Evolutionary conservation across 345 rosid genomes (phyloP).

Genomic region (Erucastrum elatum): DNA sequence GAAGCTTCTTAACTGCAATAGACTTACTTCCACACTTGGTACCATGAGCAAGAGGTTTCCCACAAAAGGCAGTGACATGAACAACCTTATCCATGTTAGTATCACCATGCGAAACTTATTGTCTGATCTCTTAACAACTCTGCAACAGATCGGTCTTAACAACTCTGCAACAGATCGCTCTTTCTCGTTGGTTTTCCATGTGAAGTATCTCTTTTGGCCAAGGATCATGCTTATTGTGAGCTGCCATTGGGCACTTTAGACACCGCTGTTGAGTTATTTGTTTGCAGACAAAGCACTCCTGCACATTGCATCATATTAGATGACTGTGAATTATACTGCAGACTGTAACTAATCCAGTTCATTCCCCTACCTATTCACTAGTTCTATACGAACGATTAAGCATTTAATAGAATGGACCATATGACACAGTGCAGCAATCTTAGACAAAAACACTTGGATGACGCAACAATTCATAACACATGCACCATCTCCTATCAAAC

Average conservation of each 20-base stretch:
- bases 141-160: slow-evolving; percentile 56
- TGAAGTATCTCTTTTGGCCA: slow-evolving; percentile 69
- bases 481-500: not conserved
- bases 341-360: slow-evolving; percentile 2
- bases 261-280: slow-evolving; percentile 69
- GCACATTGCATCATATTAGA: slow-evolving; percentile 21
- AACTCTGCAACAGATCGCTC: slow-evolving; percentile 62
- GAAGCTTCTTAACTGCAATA: not conserved
- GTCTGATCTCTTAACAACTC: slow-evolving; percentile 31
- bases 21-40: slow-evolving; percentile 43
- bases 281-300: slow-evolving; percentile 82
- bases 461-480: not conserved
- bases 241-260: slow-evolving; percentile 63
- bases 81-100: slow-evolving; percentile 40
- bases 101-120: too few species aligned
- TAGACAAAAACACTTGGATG: not conserved
- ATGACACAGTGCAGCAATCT: not conserved
- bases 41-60: slow-evolving; percentile 39
- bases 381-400: not conserved
- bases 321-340: not conserved
- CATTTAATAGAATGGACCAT: not conserved
- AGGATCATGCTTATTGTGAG: slow-evolving; percentile 77
- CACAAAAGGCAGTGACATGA: slow-evolving; percentile 41
- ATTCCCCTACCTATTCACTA: slow-evolving; percentile 7
- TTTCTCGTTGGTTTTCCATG: slow-evolving; percentile 57